Conservation (phyloP, 176 grass and related monocot genomes). For the Saccharum spontaneum region DNA sequence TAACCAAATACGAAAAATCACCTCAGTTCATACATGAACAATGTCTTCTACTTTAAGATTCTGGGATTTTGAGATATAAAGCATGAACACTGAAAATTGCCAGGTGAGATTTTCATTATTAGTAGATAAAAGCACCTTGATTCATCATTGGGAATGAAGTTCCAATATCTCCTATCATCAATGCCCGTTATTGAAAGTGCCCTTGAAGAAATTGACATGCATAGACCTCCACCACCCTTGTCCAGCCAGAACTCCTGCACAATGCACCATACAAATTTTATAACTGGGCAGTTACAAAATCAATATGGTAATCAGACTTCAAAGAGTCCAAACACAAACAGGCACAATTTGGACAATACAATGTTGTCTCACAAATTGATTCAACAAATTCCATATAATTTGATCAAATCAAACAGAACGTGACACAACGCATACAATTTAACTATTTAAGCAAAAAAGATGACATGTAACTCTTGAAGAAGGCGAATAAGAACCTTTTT, state of each 20-base stretch:
- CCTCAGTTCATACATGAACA: neutral
- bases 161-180: conserved; percentile 97
- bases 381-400: neutral
- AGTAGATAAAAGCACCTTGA: conserved; percentile 54
- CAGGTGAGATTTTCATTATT: neutral
- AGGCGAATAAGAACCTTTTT: conserved; percentile 50
- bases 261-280: conserved; percentile 19
- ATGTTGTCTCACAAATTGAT: neutral
- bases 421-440: neutral
- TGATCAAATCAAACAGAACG: neutral
- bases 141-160: conserved; percentile 81
- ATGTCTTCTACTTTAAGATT: neutral
- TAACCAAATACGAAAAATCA: neutral
- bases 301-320: neutral
- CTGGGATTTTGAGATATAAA: neutral
- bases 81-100: neutral
- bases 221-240: conserved; percentile 66
- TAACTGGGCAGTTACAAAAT: neutral
- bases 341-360: neutral
- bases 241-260: conserved; percentile 94
- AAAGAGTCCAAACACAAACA: neutral
- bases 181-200: conserved; percentile 88
- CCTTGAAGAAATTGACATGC: conserved; percentile 80
- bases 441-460: neutral
- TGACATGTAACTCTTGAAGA: neutral